A percentile compares a stretch with the other conserved stretches of the same genome.
Evolutionary conservation across 1,284 basidiomycete species (phyloP).

Genomic region (Ceratorhiza oryzae-sativae): DNA sequence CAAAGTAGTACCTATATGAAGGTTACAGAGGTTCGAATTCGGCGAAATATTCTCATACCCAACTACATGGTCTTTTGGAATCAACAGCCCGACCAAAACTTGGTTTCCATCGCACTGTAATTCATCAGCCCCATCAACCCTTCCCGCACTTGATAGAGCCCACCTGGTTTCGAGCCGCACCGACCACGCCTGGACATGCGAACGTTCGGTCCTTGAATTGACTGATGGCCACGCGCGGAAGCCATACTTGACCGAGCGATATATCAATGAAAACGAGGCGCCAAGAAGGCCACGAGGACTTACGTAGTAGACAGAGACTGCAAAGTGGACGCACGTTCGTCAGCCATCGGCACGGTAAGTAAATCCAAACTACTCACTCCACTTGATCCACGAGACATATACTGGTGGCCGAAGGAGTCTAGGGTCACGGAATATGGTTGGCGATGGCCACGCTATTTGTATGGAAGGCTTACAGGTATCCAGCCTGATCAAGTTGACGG

Average conservation of each 20-base stretch:
- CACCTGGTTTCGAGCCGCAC: slow-evolving; percentile 50
- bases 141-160: not conserved
- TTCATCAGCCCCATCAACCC: not conserved
- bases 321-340: not conserved
- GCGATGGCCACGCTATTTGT: not conserved
- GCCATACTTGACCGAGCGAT: slow-evolving; percentile 41
- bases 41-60: slow-evolving; percentile 47
- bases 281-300: slow-evolving; percentile 50
- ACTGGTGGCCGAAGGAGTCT: slow-evolving; percentile 50
- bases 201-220: slow-evolving; percentile 54
- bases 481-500: slow-evolving; percentile 39
- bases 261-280: slow-evolving; percentile 37
- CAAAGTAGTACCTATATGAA: slow-evolving; percentile 17
- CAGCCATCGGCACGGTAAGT: not conserved
- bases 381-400: slow-evolving; percentile 55
- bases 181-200: slow-evolving; percentile 50
- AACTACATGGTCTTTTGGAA: slow-evolving; percentile 49
- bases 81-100: slow-evolving; percentile 52
- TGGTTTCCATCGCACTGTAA: slow-evolving; percentile 53
- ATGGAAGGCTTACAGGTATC: slow-evolving; percentile 49
- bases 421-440: not conserved
- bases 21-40: not conserved
- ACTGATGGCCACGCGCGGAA: slow-evolving; percentile 51
- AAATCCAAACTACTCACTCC: slow-evolving; percentile 42
- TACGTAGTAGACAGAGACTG: slow-evolving; percentile 42